Evolutionary conservation across 441 rosid species (phyloP).

Genomic region (Aquilaria agallochum): DNA sequence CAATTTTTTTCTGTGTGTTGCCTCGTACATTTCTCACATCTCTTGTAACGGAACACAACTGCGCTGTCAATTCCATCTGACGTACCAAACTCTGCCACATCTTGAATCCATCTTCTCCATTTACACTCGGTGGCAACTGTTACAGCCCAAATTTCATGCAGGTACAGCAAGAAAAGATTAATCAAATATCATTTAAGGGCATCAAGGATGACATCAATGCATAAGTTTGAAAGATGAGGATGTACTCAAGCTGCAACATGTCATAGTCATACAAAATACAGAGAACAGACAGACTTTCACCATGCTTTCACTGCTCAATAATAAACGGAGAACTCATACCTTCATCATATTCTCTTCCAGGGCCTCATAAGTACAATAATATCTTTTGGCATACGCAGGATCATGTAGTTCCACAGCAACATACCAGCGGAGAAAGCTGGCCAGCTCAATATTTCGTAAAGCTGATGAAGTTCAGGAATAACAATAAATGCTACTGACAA

Average conservation of each 20-base stretch:
- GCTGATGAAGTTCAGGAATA: slow-evolving; percentile 50
- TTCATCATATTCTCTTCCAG: slow-evolving; percentile 72
- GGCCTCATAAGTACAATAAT: slow-evolving; percentile 71
- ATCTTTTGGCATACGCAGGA: slow-evolving; percentile 76
- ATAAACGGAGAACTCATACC: slow-evolving; percentile 38
- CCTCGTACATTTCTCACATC: slow-evolving; percentile 96
- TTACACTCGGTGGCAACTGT: slow-evolving; percentile 62
- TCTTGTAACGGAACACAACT: slow-evolving; percentile 81
- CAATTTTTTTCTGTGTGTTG: slow-evolving; percentile 94
- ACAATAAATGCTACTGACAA: slow-evolving; percentile 22
- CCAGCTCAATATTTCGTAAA: slow-evolving; percentile 78
- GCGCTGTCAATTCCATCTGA: slow-evolving; percentile 95
- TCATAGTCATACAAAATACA: too few relatives aligned
- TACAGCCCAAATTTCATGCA: slow-evolving; percentile 18
- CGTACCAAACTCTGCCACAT: slow-evolving; percentile 92
- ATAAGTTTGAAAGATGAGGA: neutral
- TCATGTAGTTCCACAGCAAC: slow-evolving; percentile 93
- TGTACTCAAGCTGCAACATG: slow-evolving; percentile 7
- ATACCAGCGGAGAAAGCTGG: slow-evolving; percentile 97
- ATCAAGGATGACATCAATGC: neutral
- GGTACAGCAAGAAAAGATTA: slow-evolving; percentile 8
- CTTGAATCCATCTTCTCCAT: slow-evolving; percentile 75
- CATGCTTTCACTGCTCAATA: neutral
- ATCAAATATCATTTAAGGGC: slow-evolving; percentile 1
- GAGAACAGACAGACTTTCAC: neutral